Percentiles rank a stretch among this genome's conserved stretches.
Evolutionary conservation across 352 stramenopile genomes (phyloP).

Genomic region (Globisporangium sylvaticum): DNA sequence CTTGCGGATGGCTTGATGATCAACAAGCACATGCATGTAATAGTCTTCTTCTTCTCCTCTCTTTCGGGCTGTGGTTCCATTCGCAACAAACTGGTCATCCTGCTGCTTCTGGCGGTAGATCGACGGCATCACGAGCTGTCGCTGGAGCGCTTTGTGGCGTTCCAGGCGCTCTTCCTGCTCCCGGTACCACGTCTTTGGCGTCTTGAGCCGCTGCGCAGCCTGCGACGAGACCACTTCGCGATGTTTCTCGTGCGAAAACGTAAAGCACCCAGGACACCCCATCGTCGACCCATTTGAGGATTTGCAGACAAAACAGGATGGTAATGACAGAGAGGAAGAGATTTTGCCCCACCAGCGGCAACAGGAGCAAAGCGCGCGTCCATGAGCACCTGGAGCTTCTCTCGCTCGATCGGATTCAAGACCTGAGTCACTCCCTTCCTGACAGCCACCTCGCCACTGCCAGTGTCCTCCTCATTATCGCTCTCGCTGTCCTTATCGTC

Average conservation of each 20-base stretch:
- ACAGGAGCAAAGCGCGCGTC: constrained; percentile 20
- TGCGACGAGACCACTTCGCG: constrained; percentile 27
- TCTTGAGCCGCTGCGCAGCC: constrained; percentile 44
- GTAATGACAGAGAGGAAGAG: not conserved
- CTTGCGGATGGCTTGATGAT: constrained; percentile 50
- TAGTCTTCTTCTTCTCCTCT: constrained; percentile 27
- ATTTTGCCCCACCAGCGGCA: not conserved
- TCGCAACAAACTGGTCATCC: not conserved
- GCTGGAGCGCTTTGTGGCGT: constrained; percentile 44
- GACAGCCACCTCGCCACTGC: not conserved
- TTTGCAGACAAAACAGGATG: constrained; percentile 36
- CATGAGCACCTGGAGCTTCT: constrained; percentile 32
- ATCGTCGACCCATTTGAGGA: constrained; percentile 8
- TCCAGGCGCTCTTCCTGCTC: constrained; percentile 34
- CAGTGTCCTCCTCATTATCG: constrained; percentile 20
- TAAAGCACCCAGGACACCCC: constrained; percentile 69
- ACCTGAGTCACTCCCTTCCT: constrained; percentile 14
- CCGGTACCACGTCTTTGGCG: constrained; percentile 46
- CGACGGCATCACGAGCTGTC: constrained; percentile 41
- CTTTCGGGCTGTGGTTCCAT: not conserved
- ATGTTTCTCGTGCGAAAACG: constrained; percentile 41
- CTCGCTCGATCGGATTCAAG: constrained; percentile 22
- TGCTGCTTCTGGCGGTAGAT: constrained; percentile 14
- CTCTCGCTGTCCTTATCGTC: constrained; percentile 20
- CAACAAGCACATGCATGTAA: constrained; percentile 46